Conservation (phyloP, 1,284 basidiomycete genomes). For the Sparassis latifolia region DNA sequence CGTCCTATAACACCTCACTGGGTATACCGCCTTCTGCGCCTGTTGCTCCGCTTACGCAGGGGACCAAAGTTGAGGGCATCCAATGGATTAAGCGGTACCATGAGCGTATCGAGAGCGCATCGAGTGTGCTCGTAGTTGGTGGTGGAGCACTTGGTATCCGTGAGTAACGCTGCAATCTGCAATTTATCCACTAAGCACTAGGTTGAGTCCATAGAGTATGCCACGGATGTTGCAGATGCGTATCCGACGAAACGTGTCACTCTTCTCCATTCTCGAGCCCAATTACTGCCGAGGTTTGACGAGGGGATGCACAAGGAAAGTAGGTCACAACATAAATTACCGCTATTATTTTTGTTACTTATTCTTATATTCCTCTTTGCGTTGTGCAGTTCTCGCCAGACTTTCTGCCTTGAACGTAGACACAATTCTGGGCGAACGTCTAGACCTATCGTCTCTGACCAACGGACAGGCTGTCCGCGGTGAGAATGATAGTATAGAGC, state of each 20-base stretch:
- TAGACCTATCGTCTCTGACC: slow-evolving; percentile 36
- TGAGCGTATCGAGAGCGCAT: slow-evolving; percentile 33
- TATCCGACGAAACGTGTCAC: slow-evolving; percentile 56
- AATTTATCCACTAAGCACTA: neutral
- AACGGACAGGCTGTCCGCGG: slow-evolving; percentile 20
- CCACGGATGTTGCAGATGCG: slow-evolving; percentile 60
- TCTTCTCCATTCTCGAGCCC: slow-evolving; percentile 59
- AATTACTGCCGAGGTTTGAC: slow-evolving; percentile 56
- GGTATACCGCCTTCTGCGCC: neutral
- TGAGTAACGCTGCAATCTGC: slow-evolving; percentile 24
- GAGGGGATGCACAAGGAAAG: slow-evolving; percentile 49
- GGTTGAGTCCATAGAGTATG: slow-evolving; percentile 40
- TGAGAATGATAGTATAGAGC: slow-evolving; percentile 27
- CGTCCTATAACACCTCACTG: neutral
- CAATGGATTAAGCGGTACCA: slow-evolving; percentile 44
- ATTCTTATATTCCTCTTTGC: neutral
- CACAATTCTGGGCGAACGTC: slow-evolving; percentile 50
- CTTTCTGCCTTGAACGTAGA: slow-evolving; percentile 37
- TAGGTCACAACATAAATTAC: slow-evolving; percentile 17
- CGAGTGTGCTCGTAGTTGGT: slow-evolving; percentile 48
- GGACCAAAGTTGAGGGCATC: slow-evolving; percentile 41
- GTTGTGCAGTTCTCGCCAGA: slow-evolving; percentile 33
- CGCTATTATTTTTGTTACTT: neutral
- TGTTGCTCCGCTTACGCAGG: slow-evolving; percentile 14
- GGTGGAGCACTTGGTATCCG: slow-evolving; percentile 60